Conservation (phyloP, 2,329 filamentous ascomycete species). For the Aspergillus persii region DNA sequence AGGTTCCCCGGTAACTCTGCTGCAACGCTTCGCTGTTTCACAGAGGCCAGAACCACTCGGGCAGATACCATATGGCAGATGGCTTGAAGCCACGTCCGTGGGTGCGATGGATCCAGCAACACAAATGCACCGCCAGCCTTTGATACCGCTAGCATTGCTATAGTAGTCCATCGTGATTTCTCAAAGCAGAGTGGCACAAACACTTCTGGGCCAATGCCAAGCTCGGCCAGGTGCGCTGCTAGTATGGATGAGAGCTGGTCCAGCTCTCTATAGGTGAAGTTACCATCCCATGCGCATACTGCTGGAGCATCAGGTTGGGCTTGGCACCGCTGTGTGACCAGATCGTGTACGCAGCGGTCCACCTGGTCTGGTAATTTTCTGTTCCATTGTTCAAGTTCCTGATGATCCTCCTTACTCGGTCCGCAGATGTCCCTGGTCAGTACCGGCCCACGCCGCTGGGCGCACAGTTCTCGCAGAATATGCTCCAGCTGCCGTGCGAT, state of each 20-base stretch:
- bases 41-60: neutral
- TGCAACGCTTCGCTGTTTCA: neutral
- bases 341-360: neutral
- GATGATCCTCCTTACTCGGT: neutral
- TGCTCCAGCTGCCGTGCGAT: neutral
- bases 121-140: constrained; percentile 15
- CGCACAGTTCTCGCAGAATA: neutral
- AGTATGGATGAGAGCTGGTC: neutral
- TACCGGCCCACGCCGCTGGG: neutral
- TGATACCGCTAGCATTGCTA: constrained; percentile 10
- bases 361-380: neutral
- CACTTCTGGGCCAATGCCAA: constrained; percentile 3
- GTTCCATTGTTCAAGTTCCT: neutral
- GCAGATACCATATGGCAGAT: constrained; percentile 1
- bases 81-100: constrained; percentile 7
- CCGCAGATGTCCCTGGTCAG: constrained; percentile 16
- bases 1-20: too few relatives aligned
- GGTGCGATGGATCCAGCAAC: constrained; percentile 7
- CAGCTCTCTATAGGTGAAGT: neutral
- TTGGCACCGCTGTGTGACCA: neutral
- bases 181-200: constrained; percentile 9
- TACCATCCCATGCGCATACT: neutral
- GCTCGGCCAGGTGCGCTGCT: neutral
- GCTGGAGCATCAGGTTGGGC: neutral
- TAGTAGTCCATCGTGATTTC: neutral